Conservation (phyloP, 768 basidiomycete species). For the Termitomyces sp. region DNA sequence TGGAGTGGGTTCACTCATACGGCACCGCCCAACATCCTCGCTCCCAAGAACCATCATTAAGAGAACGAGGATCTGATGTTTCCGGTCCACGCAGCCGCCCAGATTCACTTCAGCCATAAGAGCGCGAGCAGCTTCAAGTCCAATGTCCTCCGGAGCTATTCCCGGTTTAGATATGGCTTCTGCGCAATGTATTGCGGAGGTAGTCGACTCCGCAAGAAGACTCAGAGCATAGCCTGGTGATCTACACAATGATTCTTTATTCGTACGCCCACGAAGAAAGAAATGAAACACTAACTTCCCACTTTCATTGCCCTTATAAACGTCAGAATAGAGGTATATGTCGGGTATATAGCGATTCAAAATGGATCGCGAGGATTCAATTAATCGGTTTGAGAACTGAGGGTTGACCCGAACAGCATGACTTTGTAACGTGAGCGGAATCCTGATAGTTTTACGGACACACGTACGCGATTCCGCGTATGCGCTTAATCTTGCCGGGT, state of each 20-base stretch:
- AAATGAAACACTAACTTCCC: constrained; percentile 69
- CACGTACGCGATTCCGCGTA: constrained; percentile 91
- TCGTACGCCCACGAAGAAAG: not conserved
- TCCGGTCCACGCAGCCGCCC: constrained; percentile 89
- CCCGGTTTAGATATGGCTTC: constrained; percentile 84
- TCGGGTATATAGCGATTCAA: constrained; percentile 97
- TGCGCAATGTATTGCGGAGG: constrained; percentile 80
- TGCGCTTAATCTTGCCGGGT: constrained; percentile 87
- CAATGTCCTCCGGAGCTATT: constrained; percentile 90
- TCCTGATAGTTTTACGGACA: not conserved
- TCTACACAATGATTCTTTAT: constrained; percentile 34
- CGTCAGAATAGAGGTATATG: constrained; percentile 97
- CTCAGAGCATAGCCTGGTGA: constrained; percentile 96
- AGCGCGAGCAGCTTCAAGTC: constrained; percentile 72
- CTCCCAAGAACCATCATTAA: constrained; percentile 95
- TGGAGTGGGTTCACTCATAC: constrained; percentile 78
- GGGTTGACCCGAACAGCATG: constrained; percentile 97
- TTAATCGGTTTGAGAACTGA: constrained; percentile 97
- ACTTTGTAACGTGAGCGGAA: constrained; percentile 35
- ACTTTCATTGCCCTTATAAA: constrained; percentile 96
- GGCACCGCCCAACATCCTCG: constrained; percentile 91
- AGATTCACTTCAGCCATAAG: constrained; percentile 74
- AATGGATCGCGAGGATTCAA: constrained; percentile 88
- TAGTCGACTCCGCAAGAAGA: constrained; percentile 89
- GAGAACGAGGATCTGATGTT: constrained; percentile 83